Base-by-base conservation (phyloP, 345 rosid species). In the Boechera retrofracta region DNA sequence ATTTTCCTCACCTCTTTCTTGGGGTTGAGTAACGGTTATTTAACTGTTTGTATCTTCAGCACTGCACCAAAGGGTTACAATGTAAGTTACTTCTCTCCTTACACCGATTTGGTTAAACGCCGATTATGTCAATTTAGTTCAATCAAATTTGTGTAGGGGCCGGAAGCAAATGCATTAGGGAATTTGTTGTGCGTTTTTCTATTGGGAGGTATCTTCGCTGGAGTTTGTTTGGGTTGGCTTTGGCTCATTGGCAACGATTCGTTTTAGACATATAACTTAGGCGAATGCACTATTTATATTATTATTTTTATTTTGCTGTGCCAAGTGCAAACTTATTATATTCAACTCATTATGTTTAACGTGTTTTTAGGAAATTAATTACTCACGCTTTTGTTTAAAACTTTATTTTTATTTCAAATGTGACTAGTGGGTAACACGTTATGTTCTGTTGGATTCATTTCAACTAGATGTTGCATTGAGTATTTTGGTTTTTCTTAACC, bases 41-140 rank as follows among this genome's bases (percentile, higher is more conserved):
- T 94, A 67, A 90, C 98, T 0, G 93, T 90, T 8, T 88, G 91
- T 51, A 86, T 94, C 69, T 86, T 91, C 26, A 90, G 93, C 77
- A 67, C 75, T 5, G 94, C 98, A 31, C 97, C 98, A 35, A 84
- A 87, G 68, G 96, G 96, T 70, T 94, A 90, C 77, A 91, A 90
- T 90, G 99, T 95, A 61, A 57, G 91, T 76, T 49, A 32, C 21
- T 64, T 49, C 6, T 9, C 15, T 3, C 36, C 21, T 39, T 60
- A 41, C 33, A 13, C 64, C 5, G 24, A 35, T 51, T 73, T n/a
- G 49, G 66, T 62, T 63, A 36, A 10, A 45, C 15, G 33, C 4
- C 64, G 41, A 49, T 56, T 45, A 10, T 49, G 18, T 66, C 35
- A 26, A 47, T 28, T 7, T 62, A 18, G 6, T 45, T 35, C 32